phyloP scores from a whole-genome alignment of 2,329 filamentous ascomycete species.

The Didymella segeticola region DNA sequence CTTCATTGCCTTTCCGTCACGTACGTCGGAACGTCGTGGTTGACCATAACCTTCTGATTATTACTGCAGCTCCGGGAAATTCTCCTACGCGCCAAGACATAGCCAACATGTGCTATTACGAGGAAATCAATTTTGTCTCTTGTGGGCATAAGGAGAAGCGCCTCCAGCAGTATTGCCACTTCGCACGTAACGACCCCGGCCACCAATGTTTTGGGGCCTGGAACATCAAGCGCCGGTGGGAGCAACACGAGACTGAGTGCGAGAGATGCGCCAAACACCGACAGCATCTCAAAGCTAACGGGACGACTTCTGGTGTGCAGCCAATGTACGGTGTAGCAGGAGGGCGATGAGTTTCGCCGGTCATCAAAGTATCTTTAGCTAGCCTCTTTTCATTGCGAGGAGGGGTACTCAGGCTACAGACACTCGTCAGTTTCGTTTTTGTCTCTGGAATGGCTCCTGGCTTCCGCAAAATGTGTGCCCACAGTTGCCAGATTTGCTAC shows the following conservation, averaged over 20 bases:
- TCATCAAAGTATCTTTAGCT: background rate
- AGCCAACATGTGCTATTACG: slow-evolving; percentile 70
- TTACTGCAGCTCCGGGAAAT: background rate
- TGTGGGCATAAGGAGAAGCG: slow-evolving; percentile 68
- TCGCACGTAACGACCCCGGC: slow-evolving; percentile 73
- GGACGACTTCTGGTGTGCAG: background rate
- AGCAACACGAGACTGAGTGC: slow-evolving; percentile 53
- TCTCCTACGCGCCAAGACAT: background rate
- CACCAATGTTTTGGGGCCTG: slow-evolving; percentile 74
- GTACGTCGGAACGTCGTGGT: background rate
- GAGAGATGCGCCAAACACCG: slow-evolving; percentile 14
- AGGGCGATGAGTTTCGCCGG: background rate
- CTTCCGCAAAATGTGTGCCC: no score
- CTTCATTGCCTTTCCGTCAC: no score
- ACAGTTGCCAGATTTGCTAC: no score
- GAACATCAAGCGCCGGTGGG: slow-evolving; percentile 65
- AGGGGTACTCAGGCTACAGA: no score
- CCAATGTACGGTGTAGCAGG: background rate
- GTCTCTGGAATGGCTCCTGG: no score
- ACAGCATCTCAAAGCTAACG: background rate
- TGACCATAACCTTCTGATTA: background rate
- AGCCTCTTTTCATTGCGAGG: no score
- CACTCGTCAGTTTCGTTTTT: no score
- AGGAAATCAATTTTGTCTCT: slow-evolving; percentile 67
- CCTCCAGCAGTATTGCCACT: slow-evolving; percentile 75